These are phyloP conservation scores for Yamadazyma spencermartinsiae DNA, from an alignment of 1,139 yeast species.

Conservation along the genomic window DNA sequence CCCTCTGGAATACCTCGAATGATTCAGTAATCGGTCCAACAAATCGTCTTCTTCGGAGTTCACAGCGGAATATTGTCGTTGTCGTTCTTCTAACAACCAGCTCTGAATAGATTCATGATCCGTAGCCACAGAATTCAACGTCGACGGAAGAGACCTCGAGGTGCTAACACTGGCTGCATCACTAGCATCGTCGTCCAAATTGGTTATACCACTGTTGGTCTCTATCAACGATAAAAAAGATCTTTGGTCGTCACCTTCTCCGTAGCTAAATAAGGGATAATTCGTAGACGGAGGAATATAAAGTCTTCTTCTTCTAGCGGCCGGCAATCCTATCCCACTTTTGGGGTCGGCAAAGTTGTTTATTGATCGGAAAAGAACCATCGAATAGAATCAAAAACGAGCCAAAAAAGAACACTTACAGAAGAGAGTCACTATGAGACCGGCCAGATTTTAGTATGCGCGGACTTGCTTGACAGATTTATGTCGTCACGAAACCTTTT, in stretches of 20 bases:
- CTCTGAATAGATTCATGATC: constrained; percentile 54
- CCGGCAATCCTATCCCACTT: constrained; percentile 34
- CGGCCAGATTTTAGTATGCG: not conserved
- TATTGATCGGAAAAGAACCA: constrained; percentile 45
- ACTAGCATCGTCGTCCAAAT: constrained; percentile 41
- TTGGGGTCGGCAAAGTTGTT: constrained; percentile 46
- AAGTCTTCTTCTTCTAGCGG: constrained; percentile 42
- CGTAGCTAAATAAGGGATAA: constrained; percentile 65
- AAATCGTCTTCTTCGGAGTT: constrained; percentile 27
- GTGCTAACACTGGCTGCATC: constrained; percentile 56
- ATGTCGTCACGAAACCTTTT: too few species aligned
- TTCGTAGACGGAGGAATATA: constrained; percentile 75
- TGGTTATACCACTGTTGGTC: constrained; percentile 42
- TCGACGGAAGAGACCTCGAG: constrained; percentile 64
- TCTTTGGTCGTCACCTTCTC: constrained; percentile 61
- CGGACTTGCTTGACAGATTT: too few species aligned
- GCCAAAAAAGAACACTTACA: too few species aligned
- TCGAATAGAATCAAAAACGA: too few species aligned
- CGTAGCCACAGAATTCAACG: constrained; percentile 51
- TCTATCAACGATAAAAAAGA: constrained; percentile 55
- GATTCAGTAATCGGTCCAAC: constrained; percentile 15
- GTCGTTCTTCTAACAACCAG: constrained; percentile 72
- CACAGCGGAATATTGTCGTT: constrained; percentile 48
- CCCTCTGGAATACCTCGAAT: constrained; percentile 11
- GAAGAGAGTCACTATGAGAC: too few species aligned